Conservation (phyloP, 2,329 filamentous ascomycete species). For the Colletotrichum destructivum region DNA sequence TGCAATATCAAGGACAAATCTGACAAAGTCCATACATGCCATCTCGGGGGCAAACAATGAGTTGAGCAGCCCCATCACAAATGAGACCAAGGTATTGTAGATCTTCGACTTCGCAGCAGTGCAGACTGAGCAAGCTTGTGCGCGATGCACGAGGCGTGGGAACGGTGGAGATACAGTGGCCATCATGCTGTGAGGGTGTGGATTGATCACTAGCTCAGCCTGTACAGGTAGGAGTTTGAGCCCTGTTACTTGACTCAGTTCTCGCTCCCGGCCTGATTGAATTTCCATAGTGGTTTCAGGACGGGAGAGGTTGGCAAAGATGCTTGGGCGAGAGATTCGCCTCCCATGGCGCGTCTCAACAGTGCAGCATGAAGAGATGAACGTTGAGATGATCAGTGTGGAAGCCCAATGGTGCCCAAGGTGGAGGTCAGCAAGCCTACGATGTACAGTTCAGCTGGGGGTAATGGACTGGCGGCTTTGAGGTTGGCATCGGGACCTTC, state of each 20-base stretch:
- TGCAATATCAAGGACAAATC: neutral
- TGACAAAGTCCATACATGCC: neutral
- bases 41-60: neutral
- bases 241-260: conserved; percentile 29
- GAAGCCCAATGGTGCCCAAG: conserved; percentile 41
- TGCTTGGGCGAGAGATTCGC: conserved; percentile 29
- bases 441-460: conserved; percentile 31
- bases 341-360: conserved; percentile 17
- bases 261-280: conserved; percentile 32
- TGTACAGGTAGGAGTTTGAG: conserved; percentile 28
- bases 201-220: conserved; percentile 11
- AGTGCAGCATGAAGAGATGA: conserved; percentile 32
- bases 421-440: conserved; percentile 30
- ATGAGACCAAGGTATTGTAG: neutral
- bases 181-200: conserved; percentile 37
- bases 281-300: conserved; percentile 41
- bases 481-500: conserved; percentile 28
- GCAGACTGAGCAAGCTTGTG: neutral
- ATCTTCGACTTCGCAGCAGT: neutral
- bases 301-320: conserved; percentile 15
- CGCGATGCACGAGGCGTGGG: neutral
- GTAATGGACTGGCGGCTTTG: neutral
- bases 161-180: conserved; percentile 10
- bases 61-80: neutral
- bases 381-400: conserved; percentile 27